These are phyloP conservation scores for Chimonanthus salicifolius DNA, from an alignment of 164 flowering plant genomes.

Conservation along the genomic window DNA sequence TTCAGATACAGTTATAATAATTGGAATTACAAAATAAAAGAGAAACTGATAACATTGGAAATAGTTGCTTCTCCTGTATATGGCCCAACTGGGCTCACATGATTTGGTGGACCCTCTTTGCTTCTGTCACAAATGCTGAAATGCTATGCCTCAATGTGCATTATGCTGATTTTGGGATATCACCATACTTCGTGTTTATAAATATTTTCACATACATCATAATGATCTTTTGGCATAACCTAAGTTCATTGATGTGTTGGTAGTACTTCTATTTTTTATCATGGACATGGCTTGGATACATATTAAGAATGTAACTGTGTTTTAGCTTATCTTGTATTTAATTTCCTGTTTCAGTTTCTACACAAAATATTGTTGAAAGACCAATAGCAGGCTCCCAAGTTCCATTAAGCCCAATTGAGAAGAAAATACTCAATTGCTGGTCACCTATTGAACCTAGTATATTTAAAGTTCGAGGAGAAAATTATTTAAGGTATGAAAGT, in stretches of 20 bases:
- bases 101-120: too few species aligned
- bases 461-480: conserved; percentile 78
- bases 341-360: conserved; percentile 49
- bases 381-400: conserved; percentile 94
- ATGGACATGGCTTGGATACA: not conserved
- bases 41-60: too few species aligned
- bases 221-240: not conserved
- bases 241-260: not conserved
- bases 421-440: conserved; percentile 88
- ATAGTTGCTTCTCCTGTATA: too few species aligned
- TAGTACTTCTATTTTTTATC: not conserved
- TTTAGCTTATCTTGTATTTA: conserved; percentile 7
- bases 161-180: not conserved
- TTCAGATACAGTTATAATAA: too few species aligned
- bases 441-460: conserved; percentile 74
- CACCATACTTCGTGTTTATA: not conserved
- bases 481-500: conserved; percentile 59
- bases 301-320: not conserved
- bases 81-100: too few species aligned
- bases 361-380: conserved; percentile 64
- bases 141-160: not conserved
- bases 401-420: conserved; percentile 79
- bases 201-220: not conserved
- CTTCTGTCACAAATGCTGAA: too few species aligned
- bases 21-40: too few species aligned